These are phyloP conservation scores for Rhizopogon hawkerae DNA, from an alignment of 1,284 basidiomycete species.

Conservation along the genomic window DNA sequence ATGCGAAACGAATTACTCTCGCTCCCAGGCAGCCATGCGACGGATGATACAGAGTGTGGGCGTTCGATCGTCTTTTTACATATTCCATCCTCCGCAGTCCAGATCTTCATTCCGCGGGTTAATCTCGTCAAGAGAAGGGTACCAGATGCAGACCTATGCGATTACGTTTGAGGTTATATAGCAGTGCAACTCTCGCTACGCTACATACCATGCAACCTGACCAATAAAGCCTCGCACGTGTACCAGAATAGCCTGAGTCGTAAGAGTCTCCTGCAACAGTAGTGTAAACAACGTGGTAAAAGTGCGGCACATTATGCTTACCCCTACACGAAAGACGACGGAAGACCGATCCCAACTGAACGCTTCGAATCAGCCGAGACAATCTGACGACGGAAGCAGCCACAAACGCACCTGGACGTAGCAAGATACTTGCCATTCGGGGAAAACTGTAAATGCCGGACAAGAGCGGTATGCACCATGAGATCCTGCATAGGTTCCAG, in stretches of 20 bases:
- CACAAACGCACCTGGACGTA: constrained; percentile 25
- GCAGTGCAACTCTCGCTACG: neutral
- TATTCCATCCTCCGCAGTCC: constrained; percentile 72
- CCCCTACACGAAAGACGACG: constrained; percentile 63
- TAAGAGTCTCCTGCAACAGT: constrained; percentile 43
- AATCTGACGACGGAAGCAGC: neutral
- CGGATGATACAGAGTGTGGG: constrained; percentile 50
- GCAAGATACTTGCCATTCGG: constrained; percentile 33
- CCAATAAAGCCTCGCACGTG: constrained; percentile 70
- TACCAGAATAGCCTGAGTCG: constrained; percentile 55
- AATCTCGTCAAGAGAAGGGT: constrained; percentile 58
- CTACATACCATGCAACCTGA: constrained; percentile 64
- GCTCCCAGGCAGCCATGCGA: constrained; percentile 64
- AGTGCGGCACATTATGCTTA: constrained; percentile 23
- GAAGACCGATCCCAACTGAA: constrained; percentile 70
- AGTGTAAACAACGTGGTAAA: constrained; percentile 10
- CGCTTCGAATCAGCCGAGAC: constrained; percentile 9
- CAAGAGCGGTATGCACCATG: constrained; percentile 27
- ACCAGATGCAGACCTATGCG: constrained; percentile 57
- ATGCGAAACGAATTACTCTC: constrained; percentile 36
- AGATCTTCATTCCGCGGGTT: constrained; percentile 63
- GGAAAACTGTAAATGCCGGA: constrained; percentile 34
- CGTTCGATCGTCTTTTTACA: constrained; percentile 66
- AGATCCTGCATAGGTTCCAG: constrained; percentile 50
- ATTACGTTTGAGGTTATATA: constrained; percentile 4